phyloP scores from a whole-genome alignment of 2,329 filamentous ascomycete species.

The Fusarium miscanthi region DNA sequence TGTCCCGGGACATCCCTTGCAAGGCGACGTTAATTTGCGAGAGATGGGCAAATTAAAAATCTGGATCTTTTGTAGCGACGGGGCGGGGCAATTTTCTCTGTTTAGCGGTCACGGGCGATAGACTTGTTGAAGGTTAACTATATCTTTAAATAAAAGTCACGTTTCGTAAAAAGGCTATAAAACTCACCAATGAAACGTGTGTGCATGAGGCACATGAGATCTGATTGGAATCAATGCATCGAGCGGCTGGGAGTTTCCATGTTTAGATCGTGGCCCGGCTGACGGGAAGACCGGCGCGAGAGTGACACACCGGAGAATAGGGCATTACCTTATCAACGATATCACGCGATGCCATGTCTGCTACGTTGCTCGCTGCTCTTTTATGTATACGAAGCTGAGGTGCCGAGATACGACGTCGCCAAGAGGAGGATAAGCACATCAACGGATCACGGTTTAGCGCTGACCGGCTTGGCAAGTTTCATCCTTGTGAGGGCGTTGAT shows the following conservation, averaged over 20 bases:
- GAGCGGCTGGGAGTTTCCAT: background rate
- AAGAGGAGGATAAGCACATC: conserved; percentile 6
- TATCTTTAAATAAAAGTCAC: background rate
- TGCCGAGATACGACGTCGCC: conserved; percentile 8
- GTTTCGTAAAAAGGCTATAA: background rate
- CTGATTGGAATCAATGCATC: background rate
- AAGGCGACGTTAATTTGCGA: conserved; percentile 24
- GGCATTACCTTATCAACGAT: background rate
- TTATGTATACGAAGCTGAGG: background rate
- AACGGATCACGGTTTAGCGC: conserved; percentile 20
- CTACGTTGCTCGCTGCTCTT: background rate
- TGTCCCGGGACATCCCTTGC: conserved; percentile 14
- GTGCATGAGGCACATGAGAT: background rate
- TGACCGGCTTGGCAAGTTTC: conserved; percentile 31
- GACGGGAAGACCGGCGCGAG: conserved; percentile 12
- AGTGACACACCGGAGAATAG: background rate
- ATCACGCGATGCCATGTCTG: background rate
- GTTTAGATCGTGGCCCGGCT: conserved; percentile 3
- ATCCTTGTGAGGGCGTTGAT: conserved; percentile 6
- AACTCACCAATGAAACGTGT: background rate
- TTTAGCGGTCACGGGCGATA: background rate
- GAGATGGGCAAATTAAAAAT: background rate
- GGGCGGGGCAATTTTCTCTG: background rate
- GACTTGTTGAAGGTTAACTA: background rate
- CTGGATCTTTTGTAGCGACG: conserved; percentile 7